phyloP scores from a whole-genome alignment of 257 asterid species.

The Solanum verrucosum region DNA sequence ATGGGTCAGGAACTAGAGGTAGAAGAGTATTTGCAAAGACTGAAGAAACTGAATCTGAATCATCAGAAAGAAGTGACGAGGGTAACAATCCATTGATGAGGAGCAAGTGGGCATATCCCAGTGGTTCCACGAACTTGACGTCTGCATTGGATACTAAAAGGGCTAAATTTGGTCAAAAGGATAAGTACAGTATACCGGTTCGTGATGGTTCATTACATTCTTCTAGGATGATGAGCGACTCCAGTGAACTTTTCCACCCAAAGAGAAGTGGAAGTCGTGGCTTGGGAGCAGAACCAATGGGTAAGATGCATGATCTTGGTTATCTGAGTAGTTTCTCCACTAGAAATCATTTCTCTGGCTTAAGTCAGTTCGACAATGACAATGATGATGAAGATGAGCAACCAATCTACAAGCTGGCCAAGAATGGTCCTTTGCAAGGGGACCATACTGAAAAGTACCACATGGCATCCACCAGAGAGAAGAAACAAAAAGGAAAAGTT shows the following conservation, averaged over 20 bases:
- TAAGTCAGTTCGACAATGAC: constrained; percentile 26
- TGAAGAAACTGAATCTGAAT: constrained; percentile 96
- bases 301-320: constrained; percentile 64
- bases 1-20: constrained; percentile 34
- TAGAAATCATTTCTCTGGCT: constrained; percentile 35
- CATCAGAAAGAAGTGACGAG: constrained; percentile 68
- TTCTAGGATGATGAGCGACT: constrained; percentile 28
- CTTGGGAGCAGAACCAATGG: constrained; percentile 40
- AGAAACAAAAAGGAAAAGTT: constrained; percentile 46
- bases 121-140: constrained; percentile 50
- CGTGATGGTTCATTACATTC: constrained; percentile 44
- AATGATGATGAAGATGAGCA: constrained; percentile 27
- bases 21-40: constrained; percentile 24
- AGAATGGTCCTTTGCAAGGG: constrained; percentile 52
- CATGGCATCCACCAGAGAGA: constrained; percentile 36
- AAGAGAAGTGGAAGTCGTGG: constrained; percentile 21
- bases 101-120: constrained; percentile 92
- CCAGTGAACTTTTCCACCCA: constrained; percentile 29
- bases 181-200: constrained; percentile 30
- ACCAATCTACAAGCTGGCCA: constrained; percentile 41
- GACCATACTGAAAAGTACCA: constrained; percentile 39
- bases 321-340: constrained; percentile 31
- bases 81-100: constrained; percentile 86
- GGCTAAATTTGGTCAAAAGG: constrained; percentile 43
- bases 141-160: constrained; percentile 29